A percentile compares a stretch with the other conserved stretches of the same genome.
phyloP scores from a whole-genome alignment of 225 moss, liverwort and hornwort genomes.

The Takakia lepidozioides region DNA sequence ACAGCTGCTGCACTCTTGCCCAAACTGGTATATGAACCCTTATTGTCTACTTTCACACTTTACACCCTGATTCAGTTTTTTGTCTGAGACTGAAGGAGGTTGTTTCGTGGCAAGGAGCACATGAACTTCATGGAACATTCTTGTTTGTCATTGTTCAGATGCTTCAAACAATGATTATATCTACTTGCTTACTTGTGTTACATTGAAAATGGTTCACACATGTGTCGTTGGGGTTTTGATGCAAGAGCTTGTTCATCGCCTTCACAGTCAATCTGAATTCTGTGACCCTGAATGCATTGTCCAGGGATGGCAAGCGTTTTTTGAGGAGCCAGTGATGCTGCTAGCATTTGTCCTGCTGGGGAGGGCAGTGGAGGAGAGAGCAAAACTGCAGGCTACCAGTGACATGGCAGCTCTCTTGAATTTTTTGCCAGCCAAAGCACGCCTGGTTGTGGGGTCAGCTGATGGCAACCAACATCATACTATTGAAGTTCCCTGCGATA shows the following conservation, averaged over 20 bases:
- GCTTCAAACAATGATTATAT: too few species aligned
- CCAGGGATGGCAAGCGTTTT: slow-evolving; percentile 99
- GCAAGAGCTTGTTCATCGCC: too few species aligned
- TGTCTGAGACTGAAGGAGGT: too few species aligned
- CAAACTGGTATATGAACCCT: slow-evolving; percentile 90
- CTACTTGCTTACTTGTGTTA: too few species aligned
- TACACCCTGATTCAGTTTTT: too few species aligned
- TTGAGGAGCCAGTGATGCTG: slow-evolving; percentile 98
- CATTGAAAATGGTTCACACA: too few species aligned
- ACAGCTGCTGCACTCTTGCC: slow-evolving; percentile 88
- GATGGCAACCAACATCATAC: slow-evolving; percentile 49
- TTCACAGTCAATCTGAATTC: too few species aligned
- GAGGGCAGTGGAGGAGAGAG: slow-evolving; percentile 94
- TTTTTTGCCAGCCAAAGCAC: slow-evolving; percentile 80
- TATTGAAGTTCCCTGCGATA: slow-evolving; percentile 77
- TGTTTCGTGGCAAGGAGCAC: too few species aligned
- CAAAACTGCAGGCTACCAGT: slow-evolving; percentile 96
- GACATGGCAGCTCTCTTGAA: slow-evolving; percentile 93
- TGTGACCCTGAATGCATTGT: not conserved
- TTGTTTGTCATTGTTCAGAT: too few species aligned
- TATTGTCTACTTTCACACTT: too few species aligned
- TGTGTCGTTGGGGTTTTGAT: too few species aligned
- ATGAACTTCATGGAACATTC: too few species aligned
- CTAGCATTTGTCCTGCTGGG: slow-evolving; percentile 94
- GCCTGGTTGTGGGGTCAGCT: slow-evolving; percentile 60